Percentiles rank a stretch among this genome's conserved stretches.
These are phyloP conservation scores for Mrakia hoshinonis DNA, from an alignment of 768 basidiomycete species.

Conservation along the genomic window DNA sequence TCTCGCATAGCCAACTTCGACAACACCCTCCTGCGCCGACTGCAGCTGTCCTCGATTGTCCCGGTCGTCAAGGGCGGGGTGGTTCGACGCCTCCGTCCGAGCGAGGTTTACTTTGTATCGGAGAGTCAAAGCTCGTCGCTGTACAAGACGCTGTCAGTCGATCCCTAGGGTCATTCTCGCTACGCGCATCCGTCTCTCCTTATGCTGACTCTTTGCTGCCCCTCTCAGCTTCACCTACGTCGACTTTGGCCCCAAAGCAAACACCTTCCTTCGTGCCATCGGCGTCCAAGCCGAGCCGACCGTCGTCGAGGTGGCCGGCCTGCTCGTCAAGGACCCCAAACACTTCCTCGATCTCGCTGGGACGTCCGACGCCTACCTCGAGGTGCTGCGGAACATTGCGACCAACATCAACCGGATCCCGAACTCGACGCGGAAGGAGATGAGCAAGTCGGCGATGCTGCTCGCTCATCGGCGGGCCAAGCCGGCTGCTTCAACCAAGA, in stretches of 20 bases:
- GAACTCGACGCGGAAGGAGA: constrained; percentile 49
- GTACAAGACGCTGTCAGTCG: constrained; percentile 23
- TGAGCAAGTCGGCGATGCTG: constrained; percentile 65
- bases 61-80: constrained; percentile 46
- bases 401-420: constrained; percentile 51
- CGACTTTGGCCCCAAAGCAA: constrained; percentile 73
- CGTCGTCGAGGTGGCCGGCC: constrained; percentile 53
- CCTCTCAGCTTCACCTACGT: constrained; percentile 60
- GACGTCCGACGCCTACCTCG: constrained; percentile 60
- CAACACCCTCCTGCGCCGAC: constrained; percentile 47
- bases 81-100: not conserved
- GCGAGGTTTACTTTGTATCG: constrained; percentile 38
- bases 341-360: constrained; percentile 63
- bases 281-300: constrained; percentile 83
- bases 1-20: constrained; percentile 47
- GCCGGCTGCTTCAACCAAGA: constrained; percentile 38
- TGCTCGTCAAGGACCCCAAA: constrained; percentile 30
- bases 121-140: constrained; percentile 28
- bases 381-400: constrained; percentile 77
- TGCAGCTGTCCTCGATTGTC: constrained; percentile 59
- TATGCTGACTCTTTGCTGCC: not conserved
- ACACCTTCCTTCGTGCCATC: constrained; percentile 73
- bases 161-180: not conserved
- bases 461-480: constrained; percentile 61
- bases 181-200: not conserved